Percentiles rank a stretch among this genome's conserved stretches.
Conservation (phyloP, 1,284 basidiomycete species). For the Singerocomus rubriflavus region DNA sequence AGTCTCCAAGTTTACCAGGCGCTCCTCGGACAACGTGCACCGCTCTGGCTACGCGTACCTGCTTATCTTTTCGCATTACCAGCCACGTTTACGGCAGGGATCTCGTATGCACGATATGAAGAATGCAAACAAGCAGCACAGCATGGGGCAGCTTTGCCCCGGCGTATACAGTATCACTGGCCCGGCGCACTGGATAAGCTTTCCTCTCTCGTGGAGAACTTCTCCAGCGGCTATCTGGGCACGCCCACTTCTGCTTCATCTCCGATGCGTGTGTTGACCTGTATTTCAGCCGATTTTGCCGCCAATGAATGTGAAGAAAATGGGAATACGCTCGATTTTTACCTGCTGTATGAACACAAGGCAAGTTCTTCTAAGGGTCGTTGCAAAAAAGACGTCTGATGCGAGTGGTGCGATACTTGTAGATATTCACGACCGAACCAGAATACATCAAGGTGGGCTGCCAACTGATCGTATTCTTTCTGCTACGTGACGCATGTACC, state of each 20-base stretch:
- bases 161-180: slow-evolving; percentile 26
- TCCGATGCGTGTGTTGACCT: neutral
- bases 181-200: slow-evolving; percentile 35
- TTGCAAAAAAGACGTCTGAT: neutral
- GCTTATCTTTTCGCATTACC: slow-evolving; percentile 33
- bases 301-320: slow-evolving; percentile 16
- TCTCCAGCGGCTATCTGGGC: slow-evolving; percentile 35
- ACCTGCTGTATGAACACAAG: slow-evolving; percentile 34
- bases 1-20: slow-evolving; percentile 8
- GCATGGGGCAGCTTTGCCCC: slow-evolving; percentile 34
- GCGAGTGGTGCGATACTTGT: neutral
- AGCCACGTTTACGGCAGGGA: slow-evolving; percentile 17
- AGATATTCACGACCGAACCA: slow-evolving; percentile 39
- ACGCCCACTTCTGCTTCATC: neutral
- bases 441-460: slow-evolving; percentile 38
- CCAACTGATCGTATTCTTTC: neutral
- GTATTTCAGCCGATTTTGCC: slow-evolving; percentile 26
- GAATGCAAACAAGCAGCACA: slow-evolving; percentile 29
- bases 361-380: slow-evolving; percentile 16
- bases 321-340: slow-evolving; percentile 33
- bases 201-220: slow-evolving; percentile 23
- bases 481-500: neutral
- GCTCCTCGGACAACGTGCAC: neutral
- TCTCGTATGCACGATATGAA: slow-evolving; percentile 22
- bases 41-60: slow-evolving; percentile 15